Evolutionary conservation across 805 yeast species (phyloP), one percentile per base, ranked within the genome.

Genomic region (Saccharomycodes ludwigii): DNA sequence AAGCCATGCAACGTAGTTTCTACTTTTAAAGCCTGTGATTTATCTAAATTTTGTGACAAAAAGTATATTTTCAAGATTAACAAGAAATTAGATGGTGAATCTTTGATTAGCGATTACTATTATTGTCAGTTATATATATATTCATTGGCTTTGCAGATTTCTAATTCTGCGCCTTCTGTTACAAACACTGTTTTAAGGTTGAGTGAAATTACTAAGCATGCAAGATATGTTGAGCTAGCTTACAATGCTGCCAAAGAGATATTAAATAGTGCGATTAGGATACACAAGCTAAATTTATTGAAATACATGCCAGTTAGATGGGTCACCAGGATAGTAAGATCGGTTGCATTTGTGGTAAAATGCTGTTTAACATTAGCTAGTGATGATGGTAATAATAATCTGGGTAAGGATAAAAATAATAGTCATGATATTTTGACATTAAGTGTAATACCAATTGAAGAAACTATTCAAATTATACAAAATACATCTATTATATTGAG

Each of bases 301-400:
- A 63, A 73, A 35, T 78, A 66, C 47, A 83, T 85, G 76, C 95
- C 97, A 1, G 85, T 84, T n/a, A 62, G 95, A 40, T 85, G 95
- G 94, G 75, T 80, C 5, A 78, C 82, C 0, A 65, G 94, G 32
- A 73, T 84, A 18, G 85, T 86, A 14, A 72, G 88, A 43, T 82
- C 95, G 0, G 84, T 84, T 9, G 91, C 95, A 2, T 86, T 85
- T 50, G 68, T 88, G 32, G 91, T 88, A 10, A 88, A 86, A 54
- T 81, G 93, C 47, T 74, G 82, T 46, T 50, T 78, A 40, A 76
- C 83, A 0, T 58, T 79, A 18, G 71, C 80, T 0, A 47, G 39
- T 6, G 41, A 41, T 38, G 47, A 43, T 13, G 36, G 39, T 12
- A 35, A 41, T 28, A 49, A 58, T 28, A 67, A 65, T 40, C 41